Evolutionary conservation across 176 grass and related monocot genomes (phyloP).

Genomic region (Juncus effusus): DNA sequence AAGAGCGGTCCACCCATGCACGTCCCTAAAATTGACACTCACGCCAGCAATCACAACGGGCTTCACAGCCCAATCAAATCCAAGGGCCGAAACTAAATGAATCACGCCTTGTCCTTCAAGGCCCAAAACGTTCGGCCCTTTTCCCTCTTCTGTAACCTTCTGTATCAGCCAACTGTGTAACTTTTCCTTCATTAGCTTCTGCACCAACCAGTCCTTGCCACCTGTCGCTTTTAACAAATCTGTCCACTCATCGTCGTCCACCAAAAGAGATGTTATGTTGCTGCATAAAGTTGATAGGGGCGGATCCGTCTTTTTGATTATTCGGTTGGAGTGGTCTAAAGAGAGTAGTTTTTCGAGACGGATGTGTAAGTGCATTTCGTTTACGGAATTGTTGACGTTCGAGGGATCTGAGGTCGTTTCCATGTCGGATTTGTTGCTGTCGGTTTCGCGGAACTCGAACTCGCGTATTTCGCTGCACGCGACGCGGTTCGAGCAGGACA

Average conservation of each 20-base stretch:
- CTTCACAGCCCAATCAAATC: constrained; percentile 93
- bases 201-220: constrained; percentile 48
- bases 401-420: constrained; percentile 40
- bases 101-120: constrained; percentile 90
- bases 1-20: constrained; percentile 94
- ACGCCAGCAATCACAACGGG: constrained; percentile 82
- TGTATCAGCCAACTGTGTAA: constrained; percentile 75
- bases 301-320: constrained; percentile 35
- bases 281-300: constrained; percentile 53
- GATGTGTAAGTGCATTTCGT: constrained; percentile 85
- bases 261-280: constrained; percentile 78
- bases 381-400: constrained; percentile 34
- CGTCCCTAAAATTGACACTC: constrained; percentile 93
- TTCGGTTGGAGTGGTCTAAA: constrained; percentile 50
- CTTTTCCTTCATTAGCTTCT: constrained; percentile 81
- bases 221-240: constrained; percentile 23
- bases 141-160: constrained; percentile 78
- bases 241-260: constrained; percentile 51
- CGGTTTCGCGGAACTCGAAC: constrained; percentile 69
- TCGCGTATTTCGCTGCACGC: constrained; percentile 97
- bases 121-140: constrained; percentile 84
- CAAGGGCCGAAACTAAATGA: constrained; percentile 91
- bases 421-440: constrained; percentile 37
- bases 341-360: constrained; percentile 86
- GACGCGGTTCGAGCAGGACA: constrained; percentile 90